These are phyloP conservation scores for Vigna nakashimae DNA, from an alignment of 306 rosid genomes.

Conservation along the genomic window DNA sequence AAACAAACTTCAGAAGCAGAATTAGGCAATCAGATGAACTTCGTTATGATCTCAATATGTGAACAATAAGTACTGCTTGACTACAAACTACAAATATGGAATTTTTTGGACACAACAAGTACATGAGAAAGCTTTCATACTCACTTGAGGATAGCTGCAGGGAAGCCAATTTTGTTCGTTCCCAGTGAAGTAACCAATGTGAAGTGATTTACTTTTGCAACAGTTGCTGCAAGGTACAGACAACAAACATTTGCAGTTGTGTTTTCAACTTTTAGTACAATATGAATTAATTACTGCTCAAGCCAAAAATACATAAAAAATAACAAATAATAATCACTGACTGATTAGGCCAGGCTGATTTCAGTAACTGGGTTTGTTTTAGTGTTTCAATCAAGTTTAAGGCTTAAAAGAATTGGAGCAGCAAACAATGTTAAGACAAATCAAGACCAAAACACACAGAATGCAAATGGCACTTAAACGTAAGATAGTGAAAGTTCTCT, in stretches of 20 bases:
- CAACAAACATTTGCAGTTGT: conserved; percentile 30
- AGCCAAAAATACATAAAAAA: conserved; percentile 5
- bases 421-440: neutral
- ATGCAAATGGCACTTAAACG: neutral
- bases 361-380: neutral
- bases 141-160: conserved; percentile 97
- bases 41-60: conserved; percentile 3
- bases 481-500: conserved; percentile 19
- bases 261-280: conserved; percentile 28
- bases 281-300: neutral
- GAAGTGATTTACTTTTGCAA: conserved; percentile 79
- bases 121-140: conserved; percentile 42
- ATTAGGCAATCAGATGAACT: conserved; percentile 38
- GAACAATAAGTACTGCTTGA: conserved; percentile 11
- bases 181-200: conserved; percentile 92
- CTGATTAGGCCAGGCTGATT: conserved; percentile 2
- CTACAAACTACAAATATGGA: conserved; percentile 33
- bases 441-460: conserved; percentile 1
- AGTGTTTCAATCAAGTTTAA: neutral
- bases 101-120: conserved; percentile 7
- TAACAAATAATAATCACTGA: neutral
- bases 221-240: conserved; percentile 65
- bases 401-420: conserved; percentile 11
- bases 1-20: conserved; percentile 72
- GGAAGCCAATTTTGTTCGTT: conserved; percentile 93